A percentile compares a stretch with the other conserved stretches of the same genome.
Conservation (phyloP, 2,329 filamentous ascomycete species). For the Epichloe coenophiala region DNA sequence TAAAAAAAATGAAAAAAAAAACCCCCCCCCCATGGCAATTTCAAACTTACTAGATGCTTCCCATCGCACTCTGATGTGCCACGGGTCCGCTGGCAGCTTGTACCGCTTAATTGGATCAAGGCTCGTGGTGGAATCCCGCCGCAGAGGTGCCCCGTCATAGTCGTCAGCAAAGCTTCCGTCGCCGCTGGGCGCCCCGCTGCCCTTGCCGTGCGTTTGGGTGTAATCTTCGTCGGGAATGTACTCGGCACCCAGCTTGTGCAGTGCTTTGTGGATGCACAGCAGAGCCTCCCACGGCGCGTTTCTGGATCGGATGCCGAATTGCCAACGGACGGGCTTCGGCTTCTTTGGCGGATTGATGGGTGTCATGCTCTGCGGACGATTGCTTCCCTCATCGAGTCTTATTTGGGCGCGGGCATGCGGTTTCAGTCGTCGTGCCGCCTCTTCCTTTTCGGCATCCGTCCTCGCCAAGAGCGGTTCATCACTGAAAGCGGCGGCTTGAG, state of each 20-base stretch:
- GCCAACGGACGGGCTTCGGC: conserved; percentile 77
- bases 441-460: conserved; percentile 64
- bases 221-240: conserved; percentile 62
- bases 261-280: conserved; percentile 84
- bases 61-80: conserved; percentile 88
- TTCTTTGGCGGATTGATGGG: conserved; percentile 54
- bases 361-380: conserved; percentile 48
- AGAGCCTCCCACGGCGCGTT: conserved; percentile 93
- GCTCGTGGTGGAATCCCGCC: conserved; percentile 23
- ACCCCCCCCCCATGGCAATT: not conserved
- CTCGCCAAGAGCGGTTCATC: conserved; percentile 38
- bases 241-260: conserved; percentile 75
- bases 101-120: conserved; percentile 51
- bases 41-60: conserved; percentile 60
- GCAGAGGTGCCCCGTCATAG: conserved; percentile 20
- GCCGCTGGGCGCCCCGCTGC: conserved; percentile 21
- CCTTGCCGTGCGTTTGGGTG: conserved; percentile 31
- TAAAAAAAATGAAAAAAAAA: not conserved
- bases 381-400: conserved; percentile 50
- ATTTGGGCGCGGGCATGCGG: conserved; percentile 66
- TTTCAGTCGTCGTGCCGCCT: conserved; percentile 67
- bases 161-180: conserved; percentile 29
- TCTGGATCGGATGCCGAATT: conserved; percentile 90
- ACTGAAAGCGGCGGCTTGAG: conserved; percentile 28
- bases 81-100: conserved; percentile 81